Evolutionary conservation across 2,329 filamentous ascomycete species (phyloP).

Genomic region (Fusarium brachygibbosum): DNA sequence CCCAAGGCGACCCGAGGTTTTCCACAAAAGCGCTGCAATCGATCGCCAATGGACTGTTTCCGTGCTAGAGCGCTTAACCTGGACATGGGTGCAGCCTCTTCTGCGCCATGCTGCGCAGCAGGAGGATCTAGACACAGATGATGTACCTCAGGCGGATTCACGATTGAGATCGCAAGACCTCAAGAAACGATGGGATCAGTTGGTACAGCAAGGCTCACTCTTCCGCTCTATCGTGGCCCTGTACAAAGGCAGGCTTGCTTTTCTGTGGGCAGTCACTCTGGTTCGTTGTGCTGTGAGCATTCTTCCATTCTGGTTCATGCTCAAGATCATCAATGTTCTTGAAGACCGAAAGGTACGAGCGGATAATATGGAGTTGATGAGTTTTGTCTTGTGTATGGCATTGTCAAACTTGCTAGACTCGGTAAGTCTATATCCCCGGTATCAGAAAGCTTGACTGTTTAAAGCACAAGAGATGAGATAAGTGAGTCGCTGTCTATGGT

Average conservation of each 20-base stretch:
- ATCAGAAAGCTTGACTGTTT: neutral
- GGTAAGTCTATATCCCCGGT: conserved; percentile 33
- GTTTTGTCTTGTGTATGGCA: conserved; percentile 76
- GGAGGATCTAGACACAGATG: conserved; percentile 70
- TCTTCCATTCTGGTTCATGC: conserved; percentile 76
- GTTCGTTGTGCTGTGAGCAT: conserved; percentile 70
- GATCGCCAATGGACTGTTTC: conserved; percentile 73
- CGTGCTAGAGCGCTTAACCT: conserved; percentile 72
- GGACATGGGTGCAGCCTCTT: conserved; percentile 70
- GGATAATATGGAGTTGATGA: conserved; percentile 68
- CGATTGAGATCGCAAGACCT: conserved; percentile 64
- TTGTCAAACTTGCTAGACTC: conserved; percentile 67
- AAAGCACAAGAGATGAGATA: too few relatives aligned
- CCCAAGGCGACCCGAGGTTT: conserved; percentile 76
- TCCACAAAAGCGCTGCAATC: conserved; percentile 67
- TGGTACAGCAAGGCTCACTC: conserved; percentile 61
- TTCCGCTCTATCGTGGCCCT: conserved; percentile 70
- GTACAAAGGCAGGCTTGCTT: conserved; percentile 66
- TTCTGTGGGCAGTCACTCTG: conserved; percentile 70
- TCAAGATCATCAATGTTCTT: conserved; percentile 72
- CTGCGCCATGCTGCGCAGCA: conserved; percentile 68
- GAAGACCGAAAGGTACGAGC: conserved; percentile 65
- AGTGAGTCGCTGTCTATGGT: too few relatives aligned
- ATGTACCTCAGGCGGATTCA: conserved; percentile 72
- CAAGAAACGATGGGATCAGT: conserved; percentile 62